Evolutionary conservation across 1,284 basidiomycete genomes (phyloP).

Genomic region (Chondrostereum purpureum): DNA sequence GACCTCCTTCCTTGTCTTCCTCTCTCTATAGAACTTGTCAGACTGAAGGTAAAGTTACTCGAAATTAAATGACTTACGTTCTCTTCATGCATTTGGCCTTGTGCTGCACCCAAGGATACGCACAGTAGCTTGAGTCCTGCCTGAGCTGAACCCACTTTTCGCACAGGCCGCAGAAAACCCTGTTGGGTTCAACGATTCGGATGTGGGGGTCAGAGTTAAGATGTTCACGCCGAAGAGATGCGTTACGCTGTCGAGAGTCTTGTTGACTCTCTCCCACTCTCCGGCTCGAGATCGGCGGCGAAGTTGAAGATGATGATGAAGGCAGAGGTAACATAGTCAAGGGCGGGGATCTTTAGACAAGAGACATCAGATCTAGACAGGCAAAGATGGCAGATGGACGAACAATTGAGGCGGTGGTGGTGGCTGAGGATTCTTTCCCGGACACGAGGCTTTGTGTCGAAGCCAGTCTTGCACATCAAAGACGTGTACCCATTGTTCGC

Average conservation of each 20-base stretch:
- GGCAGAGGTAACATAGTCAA: conserved; percentile 1
- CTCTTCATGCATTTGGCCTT: conserved; percentile 53
- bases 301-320: conserved; percentile 4
- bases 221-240: conserved; percentile 65
- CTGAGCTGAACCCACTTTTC: conserved; percentile 74
- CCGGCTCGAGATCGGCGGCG: conserved; percentile 4
- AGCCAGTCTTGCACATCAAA: conserved; percentile 49
- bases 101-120: conserved; percentile 73
- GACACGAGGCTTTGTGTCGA: conserved; percentile 42
- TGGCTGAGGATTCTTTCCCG: conserved; percentile 20
- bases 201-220: conserved; percentile 58
- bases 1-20: not conserved
- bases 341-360: not conserved
- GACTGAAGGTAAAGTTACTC: too few relatives aligned
- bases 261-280: conserved; percentile 44
- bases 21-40: not conserved
- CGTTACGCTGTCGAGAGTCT: conserved; percentile 63
- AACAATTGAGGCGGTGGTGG: not conserved
- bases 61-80: not conserved
- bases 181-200: conserved; percentile 62
- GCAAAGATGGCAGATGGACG: not conserved
- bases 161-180: conserved; percentile 67
- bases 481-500: conserved; percentile 60
- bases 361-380: too few relatives aligned
- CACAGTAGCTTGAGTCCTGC: conserved; percentile 67